These are phyloP conservation scores for Chamaecrista fasciculata DNA, from an alignment of 306 rosid species.

Conservation along the genomic window DNA sequence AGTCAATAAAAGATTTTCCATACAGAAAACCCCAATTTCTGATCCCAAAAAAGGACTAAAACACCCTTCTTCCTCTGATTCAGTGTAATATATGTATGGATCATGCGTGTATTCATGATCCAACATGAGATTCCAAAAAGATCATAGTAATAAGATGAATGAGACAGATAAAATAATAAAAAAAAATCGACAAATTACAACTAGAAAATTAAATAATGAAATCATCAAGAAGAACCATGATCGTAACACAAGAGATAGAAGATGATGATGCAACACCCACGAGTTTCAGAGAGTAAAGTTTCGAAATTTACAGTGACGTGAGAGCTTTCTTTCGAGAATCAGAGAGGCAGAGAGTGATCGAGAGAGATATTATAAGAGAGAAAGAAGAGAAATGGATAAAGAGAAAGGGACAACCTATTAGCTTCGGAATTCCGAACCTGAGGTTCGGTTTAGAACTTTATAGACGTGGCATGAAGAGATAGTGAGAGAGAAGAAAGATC, in stretches of 20 bases:
- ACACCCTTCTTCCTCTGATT: neutral
- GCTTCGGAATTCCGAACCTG: conserved; percentile 32
- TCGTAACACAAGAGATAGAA: neutral
- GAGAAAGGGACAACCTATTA: conserved; percentile 13
- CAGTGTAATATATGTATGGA: neutral
- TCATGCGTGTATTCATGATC: neutral
- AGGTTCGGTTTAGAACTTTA: conserved; percentile 4
- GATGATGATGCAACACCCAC: conserved; percentile 1
- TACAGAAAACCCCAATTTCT: neutral
- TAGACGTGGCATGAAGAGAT: conserved; percentile 16
- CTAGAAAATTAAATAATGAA: neutral
- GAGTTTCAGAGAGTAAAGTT: neutral
- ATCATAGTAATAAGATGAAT: neutral
- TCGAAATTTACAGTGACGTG: neutral
- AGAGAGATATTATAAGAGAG: neutral
- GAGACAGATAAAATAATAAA: neutral
- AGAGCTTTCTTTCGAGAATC: neutral
- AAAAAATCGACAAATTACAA: neutral
- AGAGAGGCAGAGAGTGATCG: neutral
- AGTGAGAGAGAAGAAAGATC: neutral
- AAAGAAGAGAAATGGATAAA: conserved; percentile 1
- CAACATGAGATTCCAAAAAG: neutral
- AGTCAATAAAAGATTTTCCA: neutral
- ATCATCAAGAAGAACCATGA: neutral
- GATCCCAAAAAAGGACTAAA: neutral